phyloP scores from a whole-genome alignment of 2,329 filamentous ascomycete species.

The Orbilia javanica region DNA sequence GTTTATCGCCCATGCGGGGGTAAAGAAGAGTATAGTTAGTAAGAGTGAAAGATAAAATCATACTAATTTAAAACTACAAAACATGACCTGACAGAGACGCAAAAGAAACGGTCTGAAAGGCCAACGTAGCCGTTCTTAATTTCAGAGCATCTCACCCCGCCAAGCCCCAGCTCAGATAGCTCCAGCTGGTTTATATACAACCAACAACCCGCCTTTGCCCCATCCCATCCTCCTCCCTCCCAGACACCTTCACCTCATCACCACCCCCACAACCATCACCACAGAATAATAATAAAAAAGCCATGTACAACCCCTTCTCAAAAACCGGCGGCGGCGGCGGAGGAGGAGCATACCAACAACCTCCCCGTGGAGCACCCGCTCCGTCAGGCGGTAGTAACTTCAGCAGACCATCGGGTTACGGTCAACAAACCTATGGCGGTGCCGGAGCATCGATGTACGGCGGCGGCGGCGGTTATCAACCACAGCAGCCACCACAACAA shows the following conservation, averaged over 20 bases:
- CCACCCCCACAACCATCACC: neutral
- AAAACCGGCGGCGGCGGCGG: slow-evolving; percentile 19
- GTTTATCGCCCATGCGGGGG: too few relatives aligned
- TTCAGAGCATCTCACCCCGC: neutral
- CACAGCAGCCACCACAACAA: neutral
- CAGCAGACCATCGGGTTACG: slow-evolving; percentile 21
- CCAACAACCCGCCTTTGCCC: neutral
- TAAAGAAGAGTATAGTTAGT: too few relatives aligned
- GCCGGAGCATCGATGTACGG: slow-evolving; percentile 22
- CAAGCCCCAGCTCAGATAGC: neutral
- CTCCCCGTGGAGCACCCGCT: slow-evolving; percentile 5
- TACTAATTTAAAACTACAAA: too few relatives aligned
- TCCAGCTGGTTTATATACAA: neutral
- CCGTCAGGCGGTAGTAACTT: slow-evolving; percentile 17
- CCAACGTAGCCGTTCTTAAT: neutral
- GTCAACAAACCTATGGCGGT: slow-evolving; percentile 33
- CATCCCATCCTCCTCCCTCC: neutral
- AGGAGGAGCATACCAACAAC: slow-evolving; percentile 23
- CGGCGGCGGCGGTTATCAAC: slow-evolving; percentile 7
- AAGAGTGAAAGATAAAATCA: neutral
- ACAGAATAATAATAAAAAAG: neutral
- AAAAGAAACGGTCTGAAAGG: neutral
- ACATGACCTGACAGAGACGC: neutral
- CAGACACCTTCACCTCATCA: neutral
- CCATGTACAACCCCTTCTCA: slow-evolving; percentile 38